These are phyloP conservation scores for Linderina pennispora DNA, from an alignment of 192 early-diverging fungal species.

Conservation along the genomic window DNA sequence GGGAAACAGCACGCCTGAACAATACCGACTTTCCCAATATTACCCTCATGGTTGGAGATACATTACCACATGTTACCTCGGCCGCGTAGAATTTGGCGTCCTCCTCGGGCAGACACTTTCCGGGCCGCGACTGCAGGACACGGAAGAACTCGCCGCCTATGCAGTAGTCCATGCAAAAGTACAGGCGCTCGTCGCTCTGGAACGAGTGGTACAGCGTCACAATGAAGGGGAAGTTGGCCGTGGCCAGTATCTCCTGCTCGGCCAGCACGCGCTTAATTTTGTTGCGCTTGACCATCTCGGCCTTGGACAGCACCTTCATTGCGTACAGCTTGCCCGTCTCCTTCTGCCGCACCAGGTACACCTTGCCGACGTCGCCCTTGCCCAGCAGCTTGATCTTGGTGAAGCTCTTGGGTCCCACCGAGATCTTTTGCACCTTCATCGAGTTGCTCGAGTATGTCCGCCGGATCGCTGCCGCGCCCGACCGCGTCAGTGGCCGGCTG, in stretches of 20 bases:
- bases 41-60: too few relatives aligned
- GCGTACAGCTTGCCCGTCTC: conserved; percentile 78
- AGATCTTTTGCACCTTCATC: conserved; percentile 70
- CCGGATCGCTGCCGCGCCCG: conserved; percentile 51
- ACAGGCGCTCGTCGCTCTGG: conserved; percentile 79
- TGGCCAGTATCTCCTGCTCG: conserved; percentile 91
- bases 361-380: conserved; percentile 96
- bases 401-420: conserved; percentile 86
- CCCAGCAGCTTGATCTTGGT: conserved; percentile 85
- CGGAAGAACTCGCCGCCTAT: conserved; percentile 86
- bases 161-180: conserved; percentile 89
- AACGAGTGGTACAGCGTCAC: conserved; percentile 88
- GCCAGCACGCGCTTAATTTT: conserved; percentile 97
- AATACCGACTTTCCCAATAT: too few relatives aligned
- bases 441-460: conserved; percentile 78
- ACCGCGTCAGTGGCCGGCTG: conserved; percentile 38
- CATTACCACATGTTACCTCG: conserved; percentile 90
- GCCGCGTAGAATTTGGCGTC: conserved; percentile 97
- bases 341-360: conserved; percentile 89
- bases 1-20: too few relatives aligned
- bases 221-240: conserved; percentile 85
- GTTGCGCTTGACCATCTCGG: conserved; percentile 97
- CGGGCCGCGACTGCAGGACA: conserved; percentile 78
- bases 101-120: conserved; percentile 82
- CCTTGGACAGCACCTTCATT: conserved; percentile 95